Conservation (phyloP, 257 asterid genomes). For the Solanum pinnatisectum region DNA sequence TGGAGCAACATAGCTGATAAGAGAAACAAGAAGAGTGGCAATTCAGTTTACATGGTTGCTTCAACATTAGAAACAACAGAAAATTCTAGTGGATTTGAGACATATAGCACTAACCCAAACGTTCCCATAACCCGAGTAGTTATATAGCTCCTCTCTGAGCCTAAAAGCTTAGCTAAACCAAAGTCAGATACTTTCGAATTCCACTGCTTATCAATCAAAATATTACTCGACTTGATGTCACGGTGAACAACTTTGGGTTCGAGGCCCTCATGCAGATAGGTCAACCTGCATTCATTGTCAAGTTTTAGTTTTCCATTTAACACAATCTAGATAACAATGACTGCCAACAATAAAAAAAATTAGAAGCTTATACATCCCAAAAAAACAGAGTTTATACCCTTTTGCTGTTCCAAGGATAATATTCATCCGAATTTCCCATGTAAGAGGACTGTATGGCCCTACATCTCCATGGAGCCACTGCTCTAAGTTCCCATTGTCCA, state of each 20-base stretch:
- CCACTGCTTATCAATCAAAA: conserved; percentile 20
- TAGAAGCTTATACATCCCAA: neutral
- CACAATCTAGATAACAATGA: neutral
- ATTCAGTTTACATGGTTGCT: neutral
- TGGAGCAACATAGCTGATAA: conserved; percentile 26
- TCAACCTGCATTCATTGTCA: conserved; percentile 6
- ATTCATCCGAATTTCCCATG: conserved; percentile 23
- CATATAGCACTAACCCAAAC: conserved; percentile 15
- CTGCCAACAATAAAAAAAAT: neutral
- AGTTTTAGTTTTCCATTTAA: neutral
- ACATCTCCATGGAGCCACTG: conserved; percentile 31
- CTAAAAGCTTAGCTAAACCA: conserved; percentile 26
- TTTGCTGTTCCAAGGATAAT: conserved; percentile 22
- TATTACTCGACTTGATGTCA: conserved; percentile 26
- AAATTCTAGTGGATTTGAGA: neutral
- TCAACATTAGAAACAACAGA: neutral
- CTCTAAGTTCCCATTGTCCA: conserved; percentile 23
- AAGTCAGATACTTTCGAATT: conserved; percentile 22
- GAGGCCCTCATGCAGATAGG: conserved; percentile 26
- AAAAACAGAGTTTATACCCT: conserved; percentile 5
- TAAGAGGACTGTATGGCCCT: conserved; percentile 17
- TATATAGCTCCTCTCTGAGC: conserved; percentile 17
- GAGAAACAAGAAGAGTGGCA: neutral
- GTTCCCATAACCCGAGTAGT: conserved; percentile 30
- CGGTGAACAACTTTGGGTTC: conserved; percentile 29